Percentiles rank a stretch among this genome's conserved stretches.
Evolutionary conservation across 1,139 yeast species (phyloP).

Genomic region (Yamadazyma dendronema): DNA sequence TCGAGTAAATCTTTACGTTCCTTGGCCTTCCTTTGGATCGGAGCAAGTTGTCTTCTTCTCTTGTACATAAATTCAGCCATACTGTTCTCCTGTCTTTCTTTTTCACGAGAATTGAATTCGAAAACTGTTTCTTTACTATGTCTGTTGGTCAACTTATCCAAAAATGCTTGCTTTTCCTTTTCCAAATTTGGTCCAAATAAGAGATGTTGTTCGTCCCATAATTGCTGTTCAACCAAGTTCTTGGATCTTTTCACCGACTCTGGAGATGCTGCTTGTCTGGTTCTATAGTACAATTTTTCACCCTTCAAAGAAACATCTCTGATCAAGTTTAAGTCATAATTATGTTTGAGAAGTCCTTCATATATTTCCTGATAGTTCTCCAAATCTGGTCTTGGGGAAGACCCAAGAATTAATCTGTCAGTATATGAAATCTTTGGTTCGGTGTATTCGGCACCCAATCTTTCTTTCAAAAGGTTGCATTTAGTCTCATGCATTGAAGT

Average conservation of each 20-base stretch:
- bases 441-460: conserved; percentile 39
- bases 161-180: conserved; percentile 67
- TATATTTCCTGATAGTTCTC: conserved; percentile 76
- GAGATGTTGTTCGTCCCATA: conserved; percentile 87
- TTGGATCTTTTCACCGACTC: conserved; percentile 85
- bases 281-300: conserved; percentile 80
- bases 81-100: conserved; percentile 55
- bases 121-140: conserved; percentile 85
- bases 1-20: conserved; percentile 70
- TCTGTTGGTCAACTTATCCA: conserved; percentile 69
- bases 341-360: conserved; percentile 56
- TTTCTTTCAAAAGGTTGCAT: conserved; percentile 47
- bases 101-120: conserved; percentile 66
- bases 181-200: conserved; percentile 74
- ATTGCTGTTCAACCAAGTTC: conserved; percentile 67
- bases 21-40: conserved; percentile 73
- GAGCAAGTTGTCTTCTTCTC: conserved; percentile 85
- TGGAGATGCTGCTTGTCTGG: conserved; percentile 81
- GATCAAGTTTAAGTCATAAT: conserved; percentile 68
- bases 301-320: conserved; percentile 80
- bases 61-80: conserved; percentile 81
- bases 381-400: conserved; percentile 68
- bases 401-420: conserved; percentile 77
- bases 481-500: conserved; percentile 69
- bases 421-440: conserved; percentile 68